Evolutionary conservation across 345 rosid genomes (phyloP).

Genomic region (Cardamine chenopodiifolia): DNA sequence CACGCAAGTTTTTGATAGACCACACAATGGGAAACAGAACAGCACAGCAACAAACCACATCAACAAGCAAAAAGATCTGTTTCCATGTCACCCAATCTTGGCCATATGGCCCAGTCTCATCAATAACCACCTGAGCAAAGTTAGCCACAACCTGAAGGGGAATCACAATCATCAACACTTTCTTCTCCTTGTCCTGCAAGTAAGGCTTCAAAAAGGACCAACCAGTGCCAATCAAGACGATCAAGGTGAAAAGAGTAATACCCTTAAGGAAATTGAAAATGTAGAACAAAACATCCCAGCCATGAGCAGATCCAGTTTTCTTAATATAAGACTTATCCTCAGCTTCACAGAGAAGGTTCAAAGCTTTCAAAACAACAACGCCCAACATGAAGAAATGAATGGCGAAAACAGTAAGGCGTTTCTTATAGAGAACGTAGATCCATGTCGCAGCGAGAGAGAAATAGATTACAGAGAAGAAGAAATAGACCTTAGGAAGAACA

Average conservation of each 20-base stretch:
- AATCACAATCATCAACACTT: slow-evolving; percentile 91
- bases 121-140: slow-evolving; percentile 87
- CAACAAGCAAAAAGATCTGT: slow-evolving; percentile 86
- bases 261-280: slow-evolving; percentile 94
- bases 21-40: slow-evolving; percentile 93
- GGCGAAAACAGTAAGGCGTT: slow-evolving; percentile 71
- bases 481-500: slow-evolving; percentile 78
- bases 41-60: slow-evolving; percentile 94
- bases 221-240: slow-evolving; percentile 93
- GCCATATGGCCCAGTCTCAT: slow-evolving; percentile 79
- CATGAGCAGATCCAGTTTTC: slow-evolving; percentile 91
- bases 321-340: slow-evolving; percentile 91
- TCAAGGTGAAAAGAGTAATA: slow-evolving; percentile 77
- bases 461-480: slow-evolving; percentile 67
- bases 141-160: slow-evolving; percentile 95
- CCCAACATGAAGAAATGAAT: slow-evolving; percentile 96
- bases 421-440: slow-evolving; percentile 70
- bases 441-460: slow-evolving; percentile 67
- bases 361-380: slow-evolving; percentile 69
- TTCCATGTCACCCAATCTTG: slow-evolving; percentile 90
- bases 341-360: slow-evolving; percentile 78
- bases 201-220: slow-evolving; percentile 98
- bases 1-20: slow-evolving; percentile 94
- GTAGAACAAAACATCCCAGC: slow-evolving; percentile 95
- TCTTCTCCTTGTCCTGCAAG: slow-evolving; percentile 96